A percentile compares a stretch with the other conserved stretches of the same genome.
phyloP scores from a whole-genome alignment of 805 yeast genomes.

The Starmerella powellii region DNA sequence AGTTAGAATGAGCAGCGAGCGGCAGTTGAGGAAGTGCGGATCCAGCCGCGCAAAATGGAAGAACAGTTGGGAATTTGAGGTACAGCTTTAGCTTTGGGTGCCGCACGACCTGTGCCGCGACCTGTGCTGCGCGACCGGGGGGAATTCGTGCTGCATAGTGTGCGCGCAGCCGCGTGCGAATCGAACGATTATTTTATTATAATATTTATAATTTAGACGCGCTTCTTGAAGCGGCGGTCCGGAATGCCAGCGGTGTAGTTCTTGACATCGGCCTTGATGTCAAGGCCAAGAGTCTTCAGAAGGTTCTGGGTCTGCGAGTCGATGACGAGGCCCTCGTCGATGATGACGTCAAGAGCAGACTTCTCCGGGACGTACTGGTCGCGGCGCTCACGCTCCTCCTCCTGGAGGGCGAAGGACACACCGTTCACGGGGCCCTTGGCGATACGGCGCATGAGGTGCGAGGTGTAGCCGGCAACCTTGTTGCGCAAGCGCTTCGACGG shows the following conservation, averaged over 20 bases:
- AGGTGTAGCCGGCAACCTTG: conserved; percentile 99
- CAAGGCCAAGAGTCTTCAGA: conserved; percentile 76
- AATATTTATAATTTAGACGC: conserved; percentile 22
- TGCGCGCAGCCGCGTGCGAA: too few relatives aligned
- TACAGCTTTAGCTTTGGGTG: too few relatives aligned
- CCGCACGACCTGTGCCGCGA: too few relatives aligned
- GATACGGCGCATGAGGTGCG: conserved; percentile 99
- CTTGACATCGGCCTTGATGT: conserved; percentile 45
- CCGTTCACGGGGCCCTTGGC: conserved; percentile 99
- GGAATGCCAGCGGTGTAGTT: conserved; percentile 24
- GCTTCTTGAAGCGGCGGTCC: conserved; percentile 28
- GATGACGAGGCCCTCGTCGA: conserved; percentile 91
- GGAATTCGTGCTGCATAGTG: too few relatives aligned
- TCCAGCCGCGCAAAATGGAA: too few relatives aligned
- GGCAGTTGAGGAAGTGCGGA: not conserved
- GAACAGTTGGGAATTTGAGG: too few relatives aligned
- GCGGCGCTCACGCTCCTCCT: conserved; percentile 99
- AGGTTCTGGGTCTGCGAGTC: conserved; percentile 94
- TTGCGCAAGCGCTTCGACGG: conserved; percentile 99
- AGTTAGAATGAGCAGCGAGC: not conserved
- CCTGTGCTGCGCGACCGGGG: too few relatives aligned
- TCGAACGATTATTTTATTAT: conserved; percentile 9
- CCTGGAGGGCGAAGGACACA: conserved; percentile 99
- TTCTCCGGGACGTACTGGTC: conserved; percentile 99
- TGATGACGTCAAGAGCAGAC: conserved; percentile 96